Percentiles rank a stretch among this genome's conserved stretches.
phyloP scores from a whole-genome alignment of 805 yeast species.

The Sugiyamaella lignohabitans region DNA sequence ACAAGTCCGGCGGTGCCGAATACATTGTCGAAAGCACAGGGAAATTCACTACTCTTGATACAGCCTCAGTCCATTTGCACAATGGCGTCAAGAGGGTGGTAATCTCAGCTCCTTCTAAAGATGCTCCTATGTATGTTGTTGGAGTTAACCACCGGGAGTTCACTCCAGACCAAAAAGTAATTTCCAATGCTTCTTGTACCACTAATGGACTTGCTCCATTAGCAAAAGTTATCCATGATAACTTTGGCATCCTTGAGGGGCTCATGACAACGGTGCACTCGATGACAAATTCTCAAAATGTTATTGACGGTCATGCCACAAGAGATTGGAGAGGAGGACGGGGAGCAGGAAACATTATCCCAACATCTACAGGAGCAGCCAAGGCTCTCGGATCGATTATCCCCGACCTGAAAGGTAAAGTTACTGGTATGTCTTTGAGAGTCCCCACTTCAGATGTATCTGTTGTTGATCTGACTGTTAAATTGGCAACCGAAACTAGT shows the following conservation, averaged over 20 bases:
- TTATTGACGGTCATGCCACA: conserved; percentile 93
- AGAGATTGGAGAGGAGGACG: conserved; percentile 99
- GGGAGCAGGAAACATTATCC: conserved; percentile 91
- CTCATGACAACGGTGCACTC: conserved; percentile 95
- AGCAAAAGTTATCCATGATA: conserved; percentile 81
- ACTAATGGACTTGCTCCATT: conserved; percentile 93
- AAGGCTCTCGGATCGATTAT: conserved; percentile 94
- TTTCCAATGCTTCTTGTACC: conserved; percentile 92
- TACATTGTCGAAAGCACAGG: conserved; percentile 90
- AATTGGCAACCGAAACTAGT: conserved; percentile 65
- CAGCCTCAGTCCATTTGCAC: conserved; percentile 75
- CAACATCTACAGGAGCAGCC: conserved; percentile 95
- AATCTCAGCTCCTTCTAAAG: conserved; percentile 88
- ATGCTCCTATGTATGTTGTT: conserved; percentile 90
- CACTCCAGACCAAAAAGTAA: conserved; percentile 63
- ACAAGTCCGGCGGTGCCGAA: conserved; percentile 69
- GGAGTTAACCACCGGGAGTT: conserved; percentile 82
- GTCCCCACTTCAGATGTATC: conserved; percentile 92
- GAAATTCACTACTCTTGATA: conserved; percentile 76
- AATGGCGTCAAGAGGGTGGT: conserved; percentile 92
- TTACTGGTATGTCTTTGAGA: conserved; percentile 89
- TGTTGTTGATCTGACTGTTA: conserved; percentile 84
- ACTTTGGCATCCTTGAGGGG: conserved; percentile 81
- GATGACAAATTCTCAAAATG: conserved; percentile 91
- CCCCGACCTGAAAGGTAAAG: conserved; percentile 82